Base-by-base conservation (phyloP, 2,329 filamentous ascomycete genomes). In the Epichloe aotearoae region DNA sequence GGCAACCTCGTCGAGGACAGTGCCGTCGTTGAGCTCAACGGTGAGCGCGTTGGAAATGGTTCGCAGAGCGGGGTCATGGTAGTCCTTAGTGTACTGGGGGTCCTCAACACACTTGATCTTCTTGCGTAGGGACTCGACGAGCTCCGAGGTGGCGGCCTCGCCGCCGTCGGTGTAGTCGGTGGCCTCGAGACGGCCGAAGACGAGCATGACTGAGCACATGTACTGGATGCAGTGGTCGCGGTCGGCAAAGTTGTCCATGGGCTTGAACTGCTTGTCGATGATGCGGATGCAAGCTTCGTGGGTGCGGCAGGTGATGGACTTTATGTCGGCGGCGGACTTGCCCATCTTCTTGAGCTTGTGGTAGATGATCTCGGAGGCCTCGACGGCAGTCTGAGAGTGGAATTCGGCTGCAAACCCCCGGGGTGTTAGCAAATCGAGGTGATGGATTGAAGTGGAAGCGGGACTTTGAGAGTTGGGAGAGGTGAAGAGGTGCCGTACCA, bases 261-360 rank as follows among this genome's bases (percentile, higher is more conserved):
- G 84, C 80, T 96, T 97, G 80, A 95, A 94, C 74, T 98, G 93
- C 80, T 98, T 98, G 80, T 98, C 93, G 64, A 98, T 98, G 73
- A 98, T 98, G 63, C 93, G 89, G 66, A 98, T 82, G 75, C 93
- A 97, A 53, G 93, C 93, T 73, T 98, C 93, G 74, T 98, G 93
- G 8, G 93, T 98, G 62, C 93, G 85, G 81, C 91, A 95, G 60
- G 85, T 89, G 63, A 98, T 81, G 55, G 79, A 79, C 75, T 95
- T 91, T 75, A 98, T 95, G 69, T 98, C 91, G 59, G 84, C 86
- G 52, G 90, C 89, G 50, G 84, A 86, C 79, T 96, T 95, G 73
- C 89, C 91, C 74, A 86, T 74, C 41, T 80, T 76, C 69, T 86
- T 84, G 57, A 98, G 82, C 70, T 88, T 82, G 69, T 82, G 78